phyloP scores from a whole-genome alignment of 1,139 yeast species.

The Sugiyamaella novakii region DNA sequence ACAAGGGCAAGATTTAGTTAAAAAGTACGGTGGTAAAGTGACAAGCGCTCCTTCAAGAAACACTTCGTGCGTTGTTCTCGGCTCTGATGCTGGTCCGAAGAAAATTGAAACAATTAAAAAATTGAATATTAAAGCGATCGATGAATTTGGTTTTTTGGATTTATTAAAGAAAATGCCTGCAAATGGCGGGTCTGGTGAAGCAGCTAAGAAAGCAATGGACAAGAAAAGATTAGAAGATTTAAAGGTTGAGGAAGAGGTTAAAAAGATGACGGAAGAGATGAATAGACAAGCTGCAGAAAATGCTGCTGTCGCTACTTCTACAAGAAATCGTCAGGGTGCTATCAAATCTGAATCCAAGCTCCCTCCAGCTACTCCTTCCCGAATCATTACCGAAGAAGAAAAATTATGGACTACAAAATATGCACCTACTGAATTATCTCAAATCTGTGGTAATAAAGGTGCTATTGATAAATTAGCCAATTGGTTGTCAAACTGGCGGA shows the following conservation, averaged over 20 bases:
- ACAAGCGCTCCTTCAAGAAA: conserved; percentile 83
- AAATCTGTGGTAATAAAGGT: conserved; percentile 90
- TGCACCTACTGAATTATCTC: conserved; percentile 76
- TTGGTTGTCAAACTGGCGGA: conserved; percentile 84
- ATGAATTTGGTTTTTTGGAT: conserved; percentile 81
- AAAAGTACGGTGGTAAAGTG: conserved; percentile 90
- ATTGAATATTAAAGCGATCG: conserved; percentile 74
- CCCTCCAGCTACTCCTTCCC: conserved; percentile 3
- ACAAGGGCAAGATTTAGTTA: conserved; percentile 73
- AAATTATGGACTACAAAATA: conserved; percentile 87
- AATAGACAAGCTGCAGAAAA: conserved; percentile 31
- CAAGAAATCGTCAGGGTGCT: not conserved
- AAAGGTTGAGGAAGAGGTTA: conserved; percentile 52
- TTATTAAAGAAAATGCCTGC: conserved; percentile 81
- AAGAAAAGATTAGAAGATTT: conserved; percentile 71
- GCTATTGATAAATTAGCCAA: conserved; percentile 62
- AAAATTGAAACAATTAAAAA: conserved; percentile 79
- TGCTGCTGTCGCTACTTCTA: conserved; percentile 1
- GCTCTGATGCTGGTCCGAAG: conserved; percentile 97
- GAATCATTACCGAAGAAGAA: conserved; percentile 18
- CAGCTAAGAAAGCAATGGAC: conserved; percentile 69
- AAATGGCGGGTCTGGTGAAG: conserved; percentile 83
- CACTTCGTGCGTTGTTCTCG: conserved; percentile 87
- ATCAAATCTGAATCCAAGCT: not conserved
- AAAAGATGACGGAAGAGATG: conserved; percentile 46